phyloP scores from a whole-genome alignment of 169 alveolate species.

The Plasmodium gaboni region DNA sequence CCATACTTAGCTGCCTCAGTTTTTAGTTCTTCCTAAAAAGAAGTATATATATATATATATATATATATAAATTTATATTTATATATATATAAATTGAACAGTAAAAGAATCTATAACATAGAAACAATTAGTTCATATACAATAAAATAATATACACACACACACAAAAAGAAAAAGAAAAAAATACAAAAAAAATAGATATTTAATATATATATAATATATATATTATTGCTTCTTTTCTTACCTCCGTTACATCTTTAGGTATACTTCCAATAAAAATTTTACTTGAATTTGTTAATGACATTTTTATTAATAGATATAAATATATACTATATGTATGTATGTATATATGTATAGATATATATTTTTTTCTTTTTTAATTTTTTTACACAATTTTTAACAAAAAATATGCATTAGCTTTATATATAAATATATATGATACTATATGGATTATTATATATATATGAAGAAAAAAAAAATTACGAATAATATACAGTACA shows the following conservation, averaged over 20 bases:
- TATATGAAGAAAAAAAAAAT: too few species aligned
- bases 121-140: too few species aligned
- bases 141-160: too few species aligned
- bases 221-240: neutral
- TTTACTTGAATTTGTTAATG: constrained; percentile 67
- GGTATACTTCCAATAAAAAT: constrained; percentile 84
- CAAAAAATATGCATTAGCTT: too few species aligned
- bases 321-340: neutral
- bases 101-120: neutral
- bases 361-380: neutral
- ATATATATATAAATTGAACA: neutral
- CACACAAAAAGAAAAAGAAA: neutral
- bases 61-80: neutral
- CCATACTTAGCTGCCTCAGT: constrained; percentile 82
- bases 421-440: too few species aligned
- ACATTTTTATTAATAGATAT: constrained; percentile 23
- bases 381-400: too few species aligned
- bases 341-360: too few species aligned
- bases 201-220: constrained; percentile 1
- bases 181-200: neutral
- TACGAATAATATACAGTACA: too few species aligned
- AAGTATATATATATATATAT: neutral
- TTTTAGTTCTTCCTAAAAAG: constrained; percentile 77
- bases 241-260: constrained; percentile 81
- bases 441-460: too few species aligned